Conservation (phyloP, 106 monocot species). For the Ottelia alismoides region DNA sequence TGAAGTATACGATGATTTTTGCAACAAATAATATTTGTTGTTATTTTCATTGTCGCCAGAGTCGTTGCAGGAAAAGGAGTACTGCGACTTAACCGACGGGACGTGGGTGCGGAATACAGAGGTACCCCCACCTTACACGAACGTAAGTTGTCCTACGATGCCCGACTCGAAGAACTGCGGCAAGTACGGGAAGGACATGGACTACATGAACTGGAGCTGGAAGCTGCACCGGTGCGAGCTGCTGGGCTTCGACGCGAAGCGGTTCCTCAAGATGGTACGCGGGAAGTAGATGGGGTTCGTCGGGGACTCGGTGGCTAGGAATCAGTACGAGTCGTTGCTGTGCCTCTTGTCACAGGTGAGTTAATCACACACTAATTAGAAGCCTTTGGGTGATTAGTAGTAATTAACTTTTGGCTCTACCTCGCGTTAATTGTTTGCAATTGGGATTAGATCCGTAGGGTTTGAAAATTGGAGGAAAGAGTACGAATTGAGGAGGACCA, state of each 20-base stretch:
- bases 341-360: conserved; percentile 14
- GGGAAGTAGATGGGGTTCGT: conserved; percentile 12
- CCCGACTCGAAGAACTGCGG: conserved; percentile 7
- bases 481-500: no score
- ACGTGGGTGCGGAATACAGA: conserved; percentile 3
- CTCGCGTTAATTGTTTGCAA: no score
- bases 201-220: conserved; percentile 8
- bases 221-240: conserved; percentile 9
- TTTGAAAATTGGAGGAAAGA: no score
- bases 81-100: conserved; percentile 2
- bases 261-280: background rate
- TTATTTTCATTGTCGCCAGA: background rate
- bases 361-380: no score
- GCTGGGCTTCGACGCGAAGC: conserved; percentile 3
- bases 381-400: no score
- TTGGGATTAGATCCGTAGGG: no score
- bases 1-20: no score
- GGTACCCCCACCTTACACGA: background rate
- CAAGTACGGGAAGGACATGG: conserved; percentile 14
- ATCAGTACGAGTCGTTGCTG: conserved; percentile 9
- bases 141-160: conserved; percentile 1
- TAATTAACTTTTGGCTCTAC: no score
- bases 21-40: no score
- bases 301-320: conserved; percentile 14
- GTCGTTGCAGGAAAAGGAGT: background rate